A percentile compares a stretch with the other conserved stretches of the same genome.
These are phyloP conservation scores for Elaeagnus macrophylla DNA, from an alignment of 306 rosid species.

Conservation along the genomic window DNA sequence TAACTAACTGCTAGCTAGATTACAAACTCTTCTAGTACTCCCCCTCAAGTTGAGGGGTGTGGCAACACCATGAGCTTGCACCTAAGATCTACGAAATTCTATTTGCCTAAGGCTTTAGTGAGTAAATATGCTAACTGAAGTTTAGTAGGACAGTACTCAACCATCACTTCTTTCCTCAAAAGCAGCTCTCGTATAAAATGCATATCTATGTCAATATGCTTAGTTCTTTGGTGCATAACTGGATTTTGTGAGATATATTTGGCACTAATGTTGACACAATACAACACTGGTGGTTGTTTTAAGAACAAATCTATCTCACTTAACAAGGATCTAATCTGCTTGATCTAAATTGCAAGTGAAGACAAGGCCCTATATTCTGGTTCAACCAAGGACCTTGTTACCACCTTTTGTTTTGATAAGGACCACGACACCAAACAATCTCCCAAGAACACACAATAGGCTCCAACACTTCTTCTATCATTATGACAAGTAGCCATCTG, in stretches of 20 bases:
- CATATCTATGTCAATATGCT: background rate
- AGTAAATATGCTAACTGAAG: no score
- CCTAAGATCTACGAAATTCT: no score
- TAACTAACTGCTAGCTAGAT: no score
- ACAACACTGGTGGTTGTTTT: background rate
- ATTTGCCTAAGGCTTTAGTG: no score
- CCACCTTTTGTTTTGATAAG: no score
- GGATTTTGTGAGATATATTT: no score
- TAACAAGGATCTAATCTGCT: background rate
- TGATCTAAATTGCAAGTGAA: background rate
- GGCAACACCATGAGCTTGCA: no score
- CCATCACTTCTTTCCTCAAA: no score
- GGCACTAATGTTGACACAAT: background rate
- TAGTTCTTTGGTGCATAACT: background rate
- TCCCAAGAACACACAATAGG: background rate
- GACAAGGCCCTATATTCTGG: background rate
- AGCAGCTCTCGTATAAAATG: background rate
- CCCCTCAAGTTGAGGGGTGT: no score
- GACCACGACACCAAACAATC: background rate
- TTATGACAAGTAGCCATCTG: background rate
- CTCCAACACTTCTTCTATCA: no score
- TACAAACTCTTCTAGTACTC: no score
- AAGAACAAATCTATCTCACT: background rate
- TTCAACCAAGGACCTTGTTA: background rate
- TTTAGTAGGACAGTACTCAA: no score